Evolutionary conservation across 176 grass and related monocot genomes (phyloP).

Genomic region (Alopecurus myosuroides): DNA sequence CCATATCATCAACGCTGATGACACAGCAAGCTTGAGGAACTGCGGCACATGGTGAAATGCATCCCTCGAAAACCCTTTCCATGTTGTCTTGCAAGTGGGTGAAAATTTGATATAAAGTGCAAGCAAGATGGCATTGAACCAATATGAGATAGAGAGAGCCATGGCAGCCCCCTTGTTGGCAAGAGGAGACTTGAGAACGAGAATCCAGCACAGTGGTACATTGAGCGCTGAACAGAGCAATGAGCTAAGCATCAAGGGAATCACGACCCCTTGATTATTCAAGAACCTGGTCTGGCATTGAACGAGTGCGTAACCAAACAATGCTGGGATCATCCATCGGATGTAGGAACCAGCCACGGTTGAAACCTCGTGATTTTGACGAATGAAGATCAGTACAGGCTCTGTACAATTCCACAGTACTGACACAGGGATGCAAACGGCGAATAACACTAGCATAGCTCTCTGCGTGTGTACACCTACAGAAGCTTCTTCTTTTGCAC

Average conservation of each 20-base stretch:
- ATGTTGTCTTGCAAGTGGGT: constrained; percentile 24
- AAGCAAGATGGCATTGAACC: constrained; percentile 49
- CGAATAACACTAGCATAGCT: constrained; percentile 33
- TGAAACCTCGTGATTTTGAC: constrained; percentile 62
- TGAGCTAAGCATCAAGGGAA: constrained; percentile 57
- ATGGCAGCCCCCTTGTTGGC: constrained; percentile 54
- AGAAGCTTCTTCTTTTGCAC: constrained; percentile 44
- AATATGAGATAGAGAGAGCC: constrained; percentile 42
- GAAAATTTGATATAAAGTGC: constrained; percentile 56
- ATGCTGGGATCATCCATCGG: constrained; percentile 47
- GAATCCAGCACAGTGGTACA: constrained; percentile 46
- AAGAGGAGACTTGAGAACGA: constrained; percentile 34
- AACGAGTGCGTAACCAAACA: constrained; percentile 52
- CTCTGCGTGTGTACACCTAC: constrained; percentile 54
- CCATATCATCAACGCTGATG: constrained; percentile 64
- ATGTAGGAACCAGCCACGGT: constrained; percentile 42
- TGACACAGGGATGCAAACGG: constrained; percentile 36
- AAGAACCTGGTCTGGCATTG: constrained; percentile 63
- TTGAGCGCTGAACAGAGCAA: constrained; percentile 36
- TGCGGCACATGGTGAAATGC: constrained; percentile 31
- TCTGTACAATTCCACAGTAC: constrained; percentile 36
- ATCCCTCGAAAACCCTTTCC: constrained; percentile 39
- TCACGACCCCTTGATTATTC: constrained; percentile 45
- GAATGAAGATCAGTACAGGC: constrained; percentile 35
- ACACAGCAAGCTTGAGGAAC: constrained; percentile 52